phyloP scores from a whole-genome alignment of 495 filamentous ascomycete genomes.

The Lasiosphaeris hirsuta region DNA sequence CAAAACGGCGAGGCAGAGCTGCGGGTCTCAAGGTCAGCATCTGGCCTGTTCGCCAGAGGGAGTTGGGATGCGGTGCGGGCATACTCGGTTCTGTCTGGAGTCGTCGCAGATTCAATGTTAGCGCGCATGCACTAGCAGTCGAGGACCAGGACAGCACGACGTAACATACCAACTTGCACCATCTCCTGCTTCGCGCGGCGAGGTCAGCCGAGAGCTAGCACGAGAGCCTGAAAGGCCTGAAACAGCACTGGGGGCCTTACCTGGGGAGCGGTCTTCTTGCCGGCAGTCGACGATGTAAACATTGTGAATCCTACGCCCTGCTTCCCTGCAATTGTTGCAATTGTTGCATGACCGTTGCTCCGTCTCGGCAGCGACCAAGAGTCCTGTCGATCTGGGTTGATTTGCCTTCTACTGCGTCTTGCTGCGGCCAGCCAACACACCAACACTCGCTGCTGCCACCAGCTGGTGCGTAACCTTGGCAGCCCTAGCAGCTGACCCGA shows the following conservation, averaged over 20 bases:
- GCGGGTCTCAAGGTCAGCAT: constrained; percentile 17
- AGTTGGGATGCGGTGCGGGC: constrained; percentile 20
- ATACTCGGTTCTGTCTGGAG: constrained; percentile 61
- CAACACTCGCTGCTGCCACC: constrained; percentile 1
- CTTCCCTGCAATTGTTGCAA: constrained; percentile 23
- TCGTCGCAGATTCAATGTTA: constrained; percentile 23
- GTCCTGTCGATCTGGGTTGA: too few species aligned
- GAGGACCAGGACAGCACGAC: background rate
- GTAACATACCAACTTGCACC: constrained; percentile 89
- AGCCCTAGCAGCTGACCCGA: too few species aligned
- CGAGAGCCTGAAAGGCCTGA: constrained; percentile 1
- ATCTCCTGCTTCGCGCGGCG: constrained; percentile 68
- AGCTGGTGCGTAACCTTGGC: too few species aligned
- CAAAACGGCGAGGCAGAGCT: constrained; percentile 88
- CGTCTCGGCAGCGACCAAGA: background rate
- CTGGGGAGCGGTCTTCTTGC: constrained; percentile 72
- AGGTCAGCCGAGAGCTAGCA: constrained; percentile 25
- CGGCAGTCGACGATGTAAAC: constrained; percentile 54
- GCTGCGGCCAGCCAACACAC: too few species aligned
- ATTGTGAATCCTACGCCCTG: constrained; percentile 32
- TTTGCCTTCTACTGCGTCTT: background rate
- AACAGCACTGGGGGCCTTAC: constrained; percentile 43
- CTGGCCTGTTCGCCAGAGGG: background rate
- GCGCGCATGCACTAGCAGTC: constrained; percentile 12
- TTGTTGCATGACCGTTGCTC: constrained; percentile 21